A percentile compares a stretch with the other conserved stretches of the same genome.
Evolutionary conservation across 345 rosid species (phyloP).

Genomic region (rapeseed (Brassica napus)): DNA sequence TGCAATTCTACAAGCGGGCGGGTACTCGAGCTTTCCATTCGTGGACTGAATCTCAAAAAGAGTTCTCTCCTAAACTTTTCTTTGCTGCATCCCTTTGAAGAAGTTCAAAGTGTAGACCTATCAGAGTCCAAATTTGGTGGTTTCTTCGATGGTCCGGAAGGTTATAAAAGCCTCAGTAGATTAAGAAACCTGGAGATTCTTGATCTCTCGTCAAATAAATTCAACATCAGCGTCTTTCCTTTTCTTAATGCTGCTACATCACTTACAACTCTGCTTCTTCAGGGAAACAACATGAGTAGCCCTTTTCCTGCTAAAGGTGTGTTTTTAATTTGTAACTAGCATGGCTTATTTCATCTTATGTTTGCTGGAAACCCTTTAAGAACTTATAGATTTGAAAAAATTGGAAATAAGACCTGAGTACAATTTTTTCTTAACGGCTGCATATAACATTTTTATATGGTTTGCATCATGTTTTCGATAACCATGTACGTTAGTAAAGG

Average conservation of each 20-base stretch:
- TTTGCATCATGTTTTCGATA: background rate
- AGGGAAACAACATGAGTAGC: background rate
- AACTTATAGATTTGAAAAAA: background rate
- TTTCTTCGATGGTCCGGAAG: background rate
- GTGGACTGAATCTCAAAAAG: background rate
- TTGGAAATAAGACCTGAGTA: background rate
- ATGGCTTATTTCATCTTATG: background rate
- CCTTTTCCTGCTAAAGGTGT: background rate
- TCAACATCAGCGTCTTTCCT: background rate
- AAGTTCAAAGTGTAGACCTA: background rate
- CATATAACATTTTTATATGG: background rate
- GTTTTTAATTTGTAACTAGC: background rate
- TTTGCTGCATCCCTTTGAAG: constrained; percentile 4
- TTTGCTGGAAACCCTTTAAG: background rate
- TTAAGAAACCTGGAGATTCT: background rate
- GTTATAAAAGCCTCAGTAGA: background rate
- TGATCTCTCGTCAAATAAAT: background rate
- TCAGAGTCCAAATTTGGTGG: background rate
- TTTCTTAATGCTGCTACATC: background rate
- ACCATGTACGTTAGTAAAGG: background rate
- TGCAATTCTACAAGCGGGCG: background rate
- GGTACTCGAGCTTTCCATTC: background rate
- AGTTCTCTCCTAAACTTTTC: background rate
- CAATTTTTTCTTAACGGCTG: background rate
- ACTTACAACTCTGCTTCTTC: background rate